Evolutionary conservation across 257 asterid genomes (phyloP).

Genomic region (Solanum pennellii): DNA sequence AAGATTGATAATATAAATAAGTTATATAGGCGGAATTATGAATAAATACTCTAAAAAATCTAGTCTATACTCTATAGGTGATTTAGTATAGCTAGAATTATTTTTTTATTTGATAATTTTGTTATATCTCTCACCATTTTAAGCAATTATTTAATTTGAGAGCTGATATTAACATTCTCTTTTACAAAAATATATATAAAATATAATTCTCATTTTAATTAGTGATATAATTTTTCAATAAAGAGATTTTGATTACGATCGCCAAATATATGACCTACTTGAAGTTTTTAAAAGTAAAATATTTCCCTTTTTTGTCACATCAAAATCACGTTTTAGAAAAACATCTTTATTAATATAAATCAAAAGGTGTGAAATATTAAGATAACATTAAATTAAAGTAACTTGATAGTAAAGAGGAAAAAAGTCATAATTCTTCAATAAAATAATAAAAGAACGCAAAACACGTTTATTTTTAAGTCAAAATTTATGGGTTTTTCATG

Average conservation of each 20-base stretch:
- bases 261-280: not conserved
- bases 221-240: not conserved
- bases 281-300: not conserved
- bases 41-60: not conserved
- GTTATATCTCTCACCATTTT: not conserved
- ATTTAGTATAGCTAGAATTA: too few relatives aligned
- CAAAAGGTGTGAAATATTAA: not conserved
- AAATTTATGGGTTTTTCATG: too few relatives aligned
- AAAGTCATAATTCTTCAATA: too few relatives aligned
- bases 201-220: too few relatives aligned
- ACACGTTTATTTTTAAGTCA: too few relatives aligned
- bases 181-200: too few relatives aligned
- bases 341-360: not conserved
- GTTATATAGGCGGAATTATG: not conserved
- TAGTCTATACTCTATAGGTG: not conserved
- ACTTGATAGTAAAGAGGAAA: too few relatives aligned
- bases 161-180: not conserved
- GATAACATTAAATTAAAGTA: not conserved
- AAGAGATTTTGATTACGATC: not conserved
- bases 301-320: not conserved
- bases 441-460: too few relatives aligned
- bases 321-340: not conserved
- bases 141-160: not conserved
- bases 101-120: too few relatives aligned
- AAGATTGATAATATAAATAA: not conserved